Evolutionary conservation across 805 yeast genomes (phyloP).

Genomic region (Candida nemodendra): DNA sequence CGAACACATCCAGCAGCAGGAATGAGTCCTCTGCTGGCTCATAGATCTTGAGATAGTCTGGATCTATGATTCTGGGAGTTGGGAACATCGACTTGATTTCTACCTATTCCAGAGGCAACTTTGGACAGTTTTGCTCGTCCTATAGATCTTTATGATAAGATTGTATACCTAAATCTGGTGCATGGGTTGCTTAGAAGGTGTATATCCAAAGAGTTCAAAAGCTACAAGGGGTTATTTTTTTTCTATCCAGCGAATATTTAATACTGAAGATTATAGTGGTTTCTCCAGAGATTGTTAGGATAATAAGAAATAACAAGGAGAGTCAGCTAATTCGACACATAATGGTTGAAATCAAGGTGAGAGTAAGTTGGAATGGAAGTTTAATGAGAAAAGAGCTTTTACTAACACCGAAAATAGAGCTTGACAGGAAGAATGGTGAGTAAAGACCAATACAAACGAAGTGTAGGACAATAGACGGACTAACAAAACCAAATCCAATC

Average conservation of each 20-base stretch:
- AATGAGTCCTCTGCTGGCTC: slow-evolving; percentile 96
- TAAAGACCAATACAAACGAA: slow-evolving; percentile 9
- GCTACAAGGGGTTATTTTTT: too few relatives aligned
- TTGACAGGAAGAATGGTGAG: slow-evolving; percentile 75
- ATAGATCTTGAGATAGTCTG: slow-evolving; percentile 73
- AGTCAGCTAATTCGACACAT: slow-evolving; percentile 1
- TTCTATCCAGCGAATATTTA: too few relatives aligned
- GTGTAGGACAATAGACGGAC: too few relatives aligned
- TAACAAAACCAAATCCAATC: not conserved
- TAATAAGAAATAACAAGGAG: not conserved
- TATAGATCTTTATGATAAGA: too few relatives aligned
- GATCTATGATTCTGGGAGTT: slow-evolving; percentile 61
- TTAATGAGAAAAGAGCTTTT: not conserved
- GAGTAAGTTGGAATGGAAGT: slow-evolving; percentile 30
- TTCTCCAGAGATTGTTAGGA: too few relatives aligned
- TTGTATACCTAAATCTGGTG: too few relatives aligned
- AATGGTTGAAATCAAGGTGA: slow-evolving; percentile 32
- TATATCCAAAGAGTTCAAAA: too few relatives aligned
- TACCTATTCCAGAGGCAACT: too few relatives aligned
- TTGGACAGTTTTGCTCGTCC: too few relatives aligned
- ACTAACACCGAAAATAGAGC: slow-evolving; percentile 38
- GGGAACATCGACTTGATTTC: too few relatives aligned
- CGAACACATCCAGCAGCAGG: slow-evolving; percentile 77
- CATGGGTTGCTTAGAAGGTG: too few relatives aligned
- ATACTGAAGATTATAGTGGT: too few relatives aligned